These are phyloP conservation scores for Quercus wislizeni DNA, from an alignment of 306 rosid species.

Conservation along the genomic window DNA sequence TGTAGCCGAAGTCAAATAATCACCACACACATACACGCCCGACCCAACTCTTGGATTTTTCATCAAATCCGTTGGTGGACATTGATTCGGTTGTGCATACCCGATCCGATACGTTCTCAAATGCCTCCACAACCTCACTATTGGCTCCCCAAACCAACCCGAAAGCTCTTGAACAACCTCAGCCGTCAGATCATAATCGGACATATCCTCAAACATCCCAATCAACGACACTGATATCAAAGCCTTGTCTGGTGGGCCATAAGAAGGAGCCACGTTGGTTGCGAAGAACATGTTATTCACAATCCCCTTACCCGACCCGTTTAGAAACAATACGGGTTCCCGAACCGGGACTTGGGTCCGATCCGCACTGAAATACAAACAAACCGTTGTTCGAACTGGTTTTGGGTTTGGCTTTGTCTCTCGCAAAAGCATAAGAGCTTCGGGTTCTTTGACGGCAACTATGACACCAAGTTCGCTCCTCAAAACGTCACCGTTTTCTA, in stretches of 20 bases:
- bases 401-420: conserved; percentile 29
- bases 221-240: conserved; percentile 65
- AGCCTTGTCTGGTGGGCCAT: conserved; percentile 62
- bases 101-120: conserved; percentile 64
- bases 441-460: conserved; percentile 74
- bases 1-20: conserved; percentile 71
- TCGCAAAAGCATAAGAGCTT: conserved; percentile 36
- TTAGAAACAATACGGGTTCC: conserved; percentile 61
- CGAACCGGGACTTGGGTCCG: conserved; percentile 39
- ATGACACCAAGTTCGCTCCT: conserved; percentile 68
- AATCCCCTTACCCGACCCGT: conserved; percentile 80
- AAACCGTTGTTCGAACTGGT: conserved; percentile 70
- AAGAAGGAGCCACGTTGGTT: conserved; percentile 75
- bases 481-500: conserved; percentile 59
- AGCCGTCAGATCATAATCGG: conserved; percentile 43
- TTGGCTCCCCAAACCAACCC: conserved; percentile 56
- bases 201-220: conserved; percentile 42
- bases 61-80: conserved; percentile 58
- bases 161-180: conserved; percentile 54
- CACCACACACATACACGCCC: conserved; percentile 77
- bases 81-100: conserved; percentile 84
- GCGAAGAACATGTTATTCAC: conserved; percentile 92
- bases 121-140: conserved; percentile 60
- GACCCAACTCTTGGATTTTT: conserved; percentile 48
- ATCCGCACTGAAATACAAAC: conserved; percentile 58